Evolutionary conservation across 2,329 filamentous ascomycete genomes (phyloP), one percentile per base, ranked within the genome.

Genomic region (Xylaria hypoxylon): DNA sequence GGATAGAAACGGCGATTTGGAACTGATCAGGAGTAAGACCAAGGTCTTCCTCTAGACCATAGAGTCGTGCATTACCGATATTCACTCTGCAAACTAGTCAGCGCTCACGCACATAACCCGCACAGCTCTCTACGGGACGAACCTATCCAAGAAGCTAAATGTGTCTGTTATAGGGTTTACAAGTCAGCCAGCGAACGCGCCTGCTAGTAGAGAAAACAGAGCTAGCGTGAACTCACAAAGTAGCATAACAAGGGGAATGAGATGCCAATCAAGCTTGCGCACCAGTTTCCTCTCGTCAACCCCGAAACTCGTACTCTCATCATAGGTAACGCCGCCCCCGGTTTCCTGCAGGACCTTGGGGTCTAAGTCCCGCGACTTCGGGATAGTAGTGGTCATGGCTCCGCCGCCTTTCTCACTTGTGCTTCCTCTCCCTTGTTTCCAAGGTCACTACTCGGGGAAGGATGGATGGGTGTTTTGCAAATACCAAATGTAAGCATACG

Each of bases 121-220:
- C 2, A 22, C 28, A n/a, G 38, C 15, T 22, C 22, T 52, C 45
- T 68, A 70, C 28, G 55, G 70, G 79, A 52, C 67, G 77, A 74
- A 88, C 86, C 91, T 83, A 75, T 93, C 92, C 8, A 94, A 79
- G 75, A 94, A 94, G 71, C 89, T 91, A 71, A 94, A 88, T 15
- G 94, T 83, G 75, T 95, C 74, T 76, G 40, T 11, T 38, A 13
- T 10, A 6, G 2, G 4, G 15, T 42, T 45, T 26, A 11, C 26
- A 38, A 2, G 28, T 68, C 17, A 70, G 65, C 17, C 26, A 42
- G 5, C 3, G 10, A 48, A 33, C n/a, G 24, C 17, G 52, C 26
- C 33, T 5, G n/a, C 10, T 24, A 50, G 7, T 19, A 52, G 28
- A 47, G 28, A 11, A 51, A 42, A 19, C 10, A 51, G n/a, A 24